phyloP scores from a whole-genome alignment of 148 eudicot species.

The Heliamphora exappendiculata region DNA sequence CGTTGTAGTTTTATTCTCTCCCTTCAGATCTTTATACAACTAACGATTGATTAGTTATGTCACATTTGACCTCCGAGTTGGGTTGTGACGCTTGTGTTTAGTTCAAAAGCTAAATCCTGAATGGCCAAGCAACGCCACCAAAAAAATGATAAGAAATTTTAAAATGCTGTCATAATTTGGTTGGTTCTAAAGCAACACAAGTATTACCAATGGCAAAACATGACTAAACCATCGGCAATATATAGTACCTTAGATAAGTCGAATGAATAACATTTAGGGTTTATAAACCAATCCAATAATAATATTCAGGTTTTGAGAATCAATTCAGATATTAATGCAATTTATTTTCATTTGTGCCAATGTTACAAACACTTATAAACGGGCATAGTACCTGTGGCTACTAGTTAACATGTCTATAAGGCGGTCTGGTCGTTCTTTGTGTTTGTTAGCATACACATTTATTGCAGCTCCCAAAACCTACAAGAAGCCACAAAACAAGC shows the following conservation, averaged over 20 bases:
- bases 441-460: conserved; percentile 93
- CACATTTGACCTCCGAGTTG: no score
- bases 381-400: conserved; percentile 68
- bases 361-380: neutral
- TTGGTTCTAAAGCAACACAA: no score
- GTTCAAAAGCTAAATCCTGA: no score
- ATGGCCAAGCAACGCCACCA: no score
- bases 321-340: neutral
- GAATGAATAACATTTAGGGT: neutral
- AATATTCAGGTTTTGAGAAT: neutral
- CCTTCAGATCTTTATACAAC: no score
- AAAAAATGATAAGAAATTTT: no score
- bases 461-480: conserved; percentile 98
- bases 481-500: conserved; percentile 12
- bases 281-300: neutral
- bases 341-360: conserved; percentile 1
- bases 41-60: no score
- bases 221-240: neutral
- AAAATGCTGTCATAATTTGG: no score
- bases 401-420: conserved; percentile 98
- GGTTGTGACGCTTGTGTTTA: no score
- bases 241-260: neutral
- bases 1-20: no score
- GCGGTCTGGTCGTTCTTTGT: conserved; percentile 98
- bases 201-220: neutral